Evolutionary conservation across 2,329 filamentous ascomycete genomes (phyloP).

Genomic region (Clonostachys sp.): DNA sequence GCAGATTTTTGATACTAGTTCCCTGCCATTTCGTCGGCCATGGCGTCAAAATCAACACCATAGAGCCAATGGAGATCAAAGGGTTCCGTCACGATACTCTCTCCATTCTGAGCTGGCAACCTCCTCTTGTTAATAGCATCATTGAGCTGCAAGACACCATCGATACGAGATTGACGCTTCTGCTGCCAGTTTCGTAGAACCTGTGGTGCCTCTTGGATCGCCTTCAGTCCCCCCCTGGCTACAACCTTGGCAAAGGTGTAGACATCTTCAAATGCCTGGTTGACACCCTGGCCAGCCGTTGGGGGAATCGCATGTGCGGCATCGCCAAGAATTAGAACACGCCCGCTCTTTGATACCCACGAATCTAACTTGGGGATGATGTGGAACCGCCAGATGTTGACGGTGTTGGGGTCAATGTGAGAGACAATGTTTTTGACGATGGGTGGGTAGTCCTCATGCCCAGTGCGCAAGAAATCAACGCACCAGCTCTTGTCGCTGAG

Average conservation of each 20-base stretch:
- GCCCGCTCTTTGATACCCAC: constrained; percentile 30
- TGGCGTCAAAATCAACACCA: constrained; percentile 25
- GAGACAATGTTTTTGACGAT: constrained; percentile 26
- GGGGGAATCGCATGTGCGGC: constrained; percentile 44
- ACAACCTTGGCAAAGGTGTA: constrained; percentile 35
- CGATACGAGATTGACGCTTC: constrained; percentile 39
- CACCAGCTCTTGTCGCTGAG: constrained; percentile 28
- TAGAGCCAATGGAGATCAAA: constrained; percentile 39
- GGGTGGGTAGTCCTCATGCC: constrained; percentile 26
- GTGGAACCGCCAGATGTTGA: constrained; percentile 46
- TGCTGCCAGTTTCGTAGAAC: constrained; percentile 38
- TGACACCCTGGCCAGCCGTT: constrained; percentile 38
- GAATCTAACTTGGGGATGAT: constrained; percentile 36
- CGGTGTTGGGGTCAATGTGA: constrained; percentile 16
- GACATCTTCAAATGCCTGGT: constrained; percentile 45
- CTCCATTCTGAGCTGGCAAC: constrained; percentile 26
- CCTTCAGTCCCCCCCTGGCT: constrained; percentile 7
- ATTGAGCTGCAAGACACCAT: constrained; percentile 41
- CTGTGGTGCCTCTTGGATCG: constrained; percentile 6
- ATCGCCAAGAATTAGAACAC: constrained; percentile 40
- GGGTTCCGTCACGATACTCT: constrained; percentile 12
- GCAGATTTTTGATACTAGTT: no score
- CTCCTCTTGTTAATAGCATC: constrained; percentile 39
- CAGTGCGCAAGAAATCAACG: constrained; percentile 22
- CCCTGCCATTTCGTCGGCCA: constrained; percentile 19